These are phyloP conservation scores for Paracamarosporium sp. DNA, from an alignment of 2,329 filamentous ascomycete genomes.

Conservation along the genomic window DNA sequence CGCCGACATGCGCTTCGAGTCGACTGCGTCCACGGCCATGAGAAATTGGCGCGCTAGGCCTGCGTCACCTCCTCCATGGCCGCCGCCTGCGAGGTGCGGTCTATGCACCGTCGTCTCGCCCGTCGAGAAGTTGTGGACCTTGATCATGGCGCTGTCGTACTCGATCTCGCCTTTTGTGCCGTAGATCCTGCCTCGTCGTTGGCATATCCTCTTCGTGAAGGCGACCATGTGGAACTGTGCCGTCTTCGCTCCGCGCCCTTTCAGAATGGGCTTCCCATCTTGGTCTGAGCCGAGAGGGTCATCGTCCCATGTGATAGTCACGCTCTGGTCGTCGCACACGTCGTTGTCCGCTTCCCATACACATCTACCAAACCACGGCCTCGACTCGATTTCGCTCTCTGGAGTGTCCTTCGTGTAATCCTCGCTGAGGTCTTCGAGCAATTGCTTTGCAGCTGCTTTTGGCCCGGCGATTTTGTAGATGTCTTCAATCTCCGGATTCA, in stretches of 20 bases:
- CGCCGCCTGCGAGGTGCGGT: slow-evolving; percentile 66
- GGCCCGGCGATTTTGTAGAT: slow-evolving; percentile 57
- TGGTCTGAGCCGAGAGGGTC: slow-evolving; percentile 52
- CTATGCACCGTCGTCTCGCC: slow-evolving; percentile 62
- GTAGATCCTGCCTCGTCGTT: slow-evolving; percentile 84
- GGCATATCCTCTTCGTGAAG: slow-evolving; percentile 84
- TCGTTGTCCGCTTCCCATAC: slow-evolving; percentile 94
- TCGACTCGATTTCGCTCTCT: slow-evolving; percentile 54
- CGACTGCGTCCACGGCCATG: slow-evolving; percentile 78
- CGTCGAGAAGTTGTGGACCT: slow-evolving; percentile 73
- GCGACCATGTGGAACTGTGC: slow-evolving; percentile 95
- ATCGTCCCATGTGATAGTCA: slow-evolving; percentile 87
- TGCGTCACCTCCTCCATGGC: slow-evolving; percentile 80
- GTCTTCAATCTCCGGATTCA: slow-evolving; percentile 92
- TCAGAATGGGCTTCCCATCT: slow-evolving; percentile 18
- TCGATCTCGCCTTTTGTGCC: slow-evolving; percentile 85
- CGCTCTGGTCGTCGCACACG: slow-evolving; percentile 90
- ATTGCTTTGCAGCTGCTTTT: slow-evolving; percentile 58
- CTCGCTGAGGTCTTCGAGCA: slow-evolving; percentile 58
- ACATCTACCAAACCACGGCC: slow-evolving; percentile 87
- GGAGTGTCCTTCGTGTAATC: slow-evolving; percentile 65
- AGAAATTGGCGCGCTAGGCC: slow-evolving; percentile 85
- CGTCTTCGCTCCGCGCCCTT: slow-evolving; percentile 72
- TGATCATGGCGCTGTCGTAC: slow-evolving; percentile 81
- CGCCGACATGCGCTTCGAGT: slow-evolving; percentile 71